Conservation (phyloP, 345 rosid species). For the Eucalyptus camaldulensis region DNA sequence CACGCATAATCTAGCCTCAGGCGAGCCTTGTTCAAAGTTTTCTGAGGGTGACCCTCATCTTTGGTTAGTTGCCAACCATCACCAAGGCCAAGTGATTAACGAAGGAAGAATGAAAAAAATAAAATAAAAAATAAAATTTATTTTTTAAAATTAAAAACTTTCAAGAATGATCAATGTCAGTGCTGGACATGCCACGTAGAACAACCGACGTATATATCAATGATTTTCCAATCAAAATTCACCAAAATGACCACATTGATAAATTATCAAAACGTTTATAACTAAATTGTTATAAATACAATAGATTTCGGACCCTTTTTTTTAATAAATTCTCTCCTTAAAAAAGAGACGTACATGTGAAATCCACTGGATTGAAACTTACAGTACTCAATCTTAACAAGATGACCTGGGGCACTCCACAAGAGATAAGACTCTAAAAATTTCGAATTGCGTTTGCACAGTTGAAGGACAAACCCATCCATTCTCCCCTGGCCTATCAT, state of each 20-base stretch:
- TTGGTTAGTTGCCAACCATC: neutral
- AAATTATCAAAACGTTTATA: neutral
- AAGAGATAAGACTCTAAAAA: neutral
- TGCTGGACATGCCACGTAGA: accelerated
- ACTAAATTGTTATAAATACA: neutral
- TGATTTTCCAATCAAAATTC: neutral
- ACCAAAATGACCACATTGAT: accelerated
- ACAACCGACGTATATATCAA: accelerated
- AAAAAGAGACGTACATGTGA: neutral
- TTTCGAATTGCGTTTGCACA: neutral
- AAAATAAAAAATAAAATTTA: neutral
- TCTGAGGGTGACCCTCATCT: accelerated
- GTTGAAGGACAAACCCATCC: neutral
- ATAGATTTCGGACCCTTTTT: accelerated
- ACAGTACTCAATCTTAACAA: neutral
- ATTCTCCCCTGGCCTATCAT: neutral
- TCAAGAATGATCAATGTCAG: accelerated
- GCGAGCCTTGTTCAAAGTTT: neutral
- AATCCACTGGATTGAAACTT: neutral
- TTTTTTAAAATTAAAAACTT: neutral
- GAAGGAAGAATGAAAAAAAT: neutral
- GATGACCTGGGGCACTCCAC: neutral
- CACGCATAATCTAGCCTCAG: accelerated
- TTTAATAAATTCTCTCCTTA: too few species aligned
- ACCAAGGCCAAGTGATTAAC: accelerated